Conservation (phyloP, 352 stramenopile genomes). For the Thraustochytrium sp. region DNA sequence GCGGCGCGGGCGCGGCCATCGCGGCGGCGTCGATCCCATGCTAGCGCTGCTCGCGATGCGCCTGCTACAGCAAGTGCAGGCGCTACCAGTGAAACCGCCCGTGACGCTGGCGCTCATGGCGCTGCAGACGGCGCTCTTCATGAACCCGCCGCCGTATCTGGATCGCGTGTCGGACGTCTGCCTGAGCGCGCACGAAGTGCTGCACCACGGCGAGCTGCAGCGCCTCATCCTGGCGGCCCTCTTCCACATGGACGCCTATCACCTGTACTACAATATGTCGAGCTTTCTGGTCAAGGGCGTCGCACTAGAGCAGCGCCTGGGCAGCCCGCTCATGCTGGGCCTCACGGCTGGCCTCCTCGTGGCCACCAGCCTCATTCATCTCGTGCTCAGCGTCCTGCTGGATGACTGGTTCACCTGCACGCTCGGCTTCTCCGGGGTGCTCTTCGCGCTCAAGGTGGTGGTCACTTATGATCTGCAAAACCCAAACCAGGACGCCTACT, state of each 20-base stretch:
- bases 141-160: not conserved
- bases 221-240: not conserved
- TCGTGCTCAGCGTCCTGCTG: not conserved
- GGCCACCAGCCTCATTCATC: not conserved
- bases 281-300: conserved; percentile 20
- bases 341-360: not conserved
- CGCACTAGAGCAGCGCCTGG: not conserved
- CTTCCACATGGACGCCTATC: not conserved
- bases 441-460: conserved; percentile 2
- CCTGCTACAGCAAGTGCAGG: not conserved
- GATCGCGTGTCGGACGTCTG: conserved; percentile 12
- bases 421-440: not conserved
- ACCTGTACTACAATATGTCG: conserved; percentile 22
- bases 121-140: not conserved
- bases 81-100: not conserved
- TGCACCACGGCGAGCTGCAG: not conserved
- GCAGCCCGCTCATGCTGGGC: not conserved
- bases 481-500: conserved; percentile 12
- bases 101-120: not conserved
- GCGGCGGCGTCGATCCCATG: not conserved
- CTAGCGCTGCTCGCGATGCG: not conserved
- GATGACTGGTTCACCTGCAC: conserved; percentile 6
- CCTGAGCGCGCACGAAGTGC: not conserved
- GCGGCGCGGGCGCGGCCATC: not conserved
- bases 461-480: not conserved